These are phyloP conservation scores for Pneumocystis murina DNA, from an alignment of 1,139 yeast genomes.

Conservation along the genomic window DNA sequence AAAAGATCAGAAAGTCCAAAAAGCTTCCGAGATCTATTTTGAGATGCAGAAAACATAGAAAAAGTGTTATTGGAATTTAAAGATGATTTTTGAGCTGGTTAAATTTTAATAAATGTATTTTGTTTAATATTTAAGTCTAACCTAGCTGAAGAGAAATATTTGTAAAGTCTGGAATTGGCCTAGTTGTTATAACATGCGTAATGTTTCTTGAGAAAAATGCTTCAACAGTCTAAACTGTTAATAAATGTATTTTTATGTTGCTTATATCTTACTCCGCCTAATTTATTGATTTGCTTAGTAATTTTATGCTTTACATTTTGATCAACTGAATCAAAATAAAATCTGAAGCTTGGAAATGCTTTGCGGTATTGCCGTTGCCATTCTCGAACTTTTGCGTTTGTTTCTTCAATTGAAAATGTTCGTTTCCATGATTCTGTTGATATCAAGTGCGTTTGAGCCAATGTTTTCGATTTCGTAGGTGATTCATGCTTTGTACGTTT, in stretches of 20 bases:
- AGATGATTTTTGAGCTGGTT: neutral
- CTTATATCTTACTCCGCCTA: constrained; percentile 21
- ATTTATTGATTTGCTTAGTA: constrained; percentile 26
- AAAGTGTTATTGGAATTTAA: neutral
- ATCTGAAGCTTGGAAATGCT: constrained; percentile 57
- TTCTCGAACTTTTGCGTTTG: constrained; percentile 1
- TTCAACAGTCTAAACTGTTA: constrained; percentile 30
- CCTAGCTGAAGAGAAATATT: neutral
- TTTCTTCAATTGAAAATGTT: neutral
- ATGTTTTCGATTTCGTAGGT: neutral
- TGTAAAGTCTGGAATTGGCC: constrained; percentile 23
- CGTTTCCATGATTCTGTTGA: neutral
- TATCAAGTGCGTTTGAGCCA: neutral
- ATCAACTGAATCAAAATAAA: constrained; percentile 69
- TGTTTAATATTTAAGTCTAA: neutral
- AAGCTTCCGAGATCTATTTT: neutral
- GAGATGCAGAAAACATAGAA: neutral
- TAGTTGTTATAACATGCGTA: constrained; percentile 67
- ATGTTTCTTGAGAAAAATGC: constrained; percentile 66
- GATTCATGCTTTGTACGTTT: neutral
- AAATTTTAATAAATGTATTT: neutral
- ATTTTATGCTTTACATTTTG: constrained; percentile 34
- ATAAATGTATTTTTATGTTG: neutral
- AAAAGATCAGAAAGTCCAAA: constrained; percentile 12
- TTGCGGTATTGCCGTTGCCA: constrained; percentile 79